These are phyloP conservation scores for Naegleria fowleri DNA, from an alignment of 208 protist species.

Conservation along the genomic window DNA sequence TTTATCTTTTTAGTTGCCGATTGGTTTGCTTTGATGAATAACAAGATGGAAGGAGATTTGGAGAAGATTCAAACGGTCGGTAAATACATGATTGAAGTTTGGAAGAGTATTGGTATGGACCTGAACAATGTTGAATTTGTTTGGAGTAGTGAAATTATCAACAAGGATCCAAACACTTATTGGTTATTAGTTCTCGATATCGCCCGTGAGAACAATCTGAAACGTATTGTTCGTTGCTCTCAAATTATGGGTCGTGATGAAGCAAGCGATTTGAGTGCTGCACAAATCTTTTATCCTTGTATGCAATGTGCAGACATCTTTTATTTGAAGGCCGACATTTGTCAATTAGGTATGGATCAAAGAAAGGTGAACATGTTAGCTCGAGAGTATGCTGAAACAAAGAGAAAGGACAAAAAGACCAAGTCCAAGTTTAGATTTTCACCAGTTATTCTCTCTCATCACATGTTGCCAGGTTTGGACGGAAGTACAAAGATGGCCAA, in stretches of 20 bases:
- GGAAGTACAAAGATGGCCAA: conserved; percentile 97
- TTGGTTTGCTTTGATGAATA: conserved; percentile 99
- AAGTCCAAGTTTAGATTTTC: conserved; percentile 64
- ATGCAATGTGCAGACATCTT: conserved; percentile 99
- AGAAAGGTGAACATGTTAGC: conserved; percentile 99
- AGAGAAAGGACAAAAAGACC: conserved; percentile 54
- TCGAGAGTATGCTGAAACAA: conserved; percentile 92
- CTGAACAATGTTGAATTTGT: conserved; percentile 91
- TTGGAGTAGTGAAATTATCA: conserved; percentile 95
- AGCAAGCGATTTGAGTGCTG: conserved; percentile 80
- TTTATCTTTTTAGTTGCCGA: conserved; percentile 99
- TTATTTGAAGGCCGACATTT: conserved; percentile 96
- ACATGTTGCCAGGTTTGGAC: conserved; percentile 93
- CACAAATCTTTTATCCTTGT: conserved; percentile 97
- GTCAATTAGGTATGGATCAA: conserved; percentile 98
- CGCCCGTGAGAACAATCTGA: conserved; percentile 81
- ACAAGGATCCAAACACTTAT: conserved; percentile 80
- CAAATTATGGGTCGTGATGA: conserved; percentile 98
- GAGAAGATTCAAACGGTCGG: conserved; percentile 93
- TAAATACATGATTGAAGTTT: conserved; percentile 95
- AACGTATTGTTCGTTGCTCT: conserved; percentile 94
- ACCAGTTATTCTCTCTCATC: conserved; percentile 95
- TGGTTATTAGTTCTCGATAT: conserved; percentile 96
- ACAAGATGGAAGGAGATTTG: conserved; percentile 98
- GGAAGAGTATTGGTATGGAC: conserved; percentile 97